Evolutionary conservation across 495 filamentous ascomycete genomes (phyloP).

Genomic region (Trichoderma virens): DNA sequence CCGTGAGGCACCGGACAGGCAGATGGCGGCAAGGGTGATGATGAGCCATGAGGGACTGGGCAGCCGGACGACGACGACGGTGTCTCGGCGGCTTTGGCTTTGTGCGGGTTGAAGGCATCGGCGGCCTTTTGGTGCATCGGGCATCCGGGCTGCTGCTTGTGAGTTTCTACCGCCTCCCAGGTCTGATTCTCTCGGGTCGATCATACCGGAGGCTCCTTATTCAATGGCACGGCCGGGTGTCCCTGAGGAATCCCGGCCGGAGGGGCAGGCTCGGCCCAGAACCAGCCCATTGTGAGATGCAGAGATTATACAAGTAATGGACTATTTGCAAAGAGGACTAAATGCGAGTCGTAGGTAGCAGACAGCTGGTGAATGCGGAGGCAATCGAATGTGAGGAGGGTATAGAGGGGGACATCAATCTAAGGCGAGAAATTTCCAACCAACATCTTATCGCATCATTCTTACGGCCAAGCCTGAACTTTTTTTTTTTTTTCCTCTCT

Average conservation of each 20-base stretch:
- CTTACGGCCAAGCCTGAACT: not conserved
- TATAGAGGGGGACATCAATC: not conserved
- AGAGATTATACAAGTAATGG: not conserved
- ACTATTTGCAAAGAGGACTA: not conserved
- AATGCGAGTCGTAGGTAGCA: not conserved
- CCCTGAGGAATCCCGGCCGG: conserved; percentile 23
- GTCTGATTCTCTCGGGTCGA: not conserved
- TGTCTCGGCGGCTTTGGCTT: conserved; percentile 23
- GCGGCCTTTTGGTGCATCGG: conserved; percentile 73
- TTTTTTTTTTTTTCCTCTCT: not conserved
- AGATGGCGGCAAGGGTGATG: conserved; percentile 30
- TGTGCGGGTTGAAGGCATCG: conserved; percentile 31
- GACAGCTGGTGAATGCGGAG: not conserved
- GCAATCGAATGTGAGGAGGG: not conserved
- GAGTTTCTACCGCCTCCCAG: conserved; percentile 13
- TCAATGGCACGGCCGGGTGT: conserved; percentile 5
- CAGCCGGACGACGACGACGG: conserved; percentile 27
- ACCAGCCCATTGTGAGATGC: conserved; percentile 76
- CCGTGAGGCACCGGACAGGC: conserved; percentile 46
- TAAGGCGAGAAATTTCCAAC: not conserved
- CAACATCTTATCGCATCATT: not conserved
- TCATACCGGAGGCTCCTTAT: conserved; percentile 52
- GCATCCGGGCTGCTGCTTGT: conserved; percentile 63
- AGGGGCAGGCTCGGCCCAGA: conserved; percentile 75
- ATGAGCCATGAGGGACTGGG: conserved; percentile 43